A percentile compares a stretch with the other conserved stretches of the same genome.
These are phyloP conservation scores for Penicillium coffeae DNA, from an alignment of 495 filamentous ascomycete genomes.

Conservation along the genomic window DNA sequence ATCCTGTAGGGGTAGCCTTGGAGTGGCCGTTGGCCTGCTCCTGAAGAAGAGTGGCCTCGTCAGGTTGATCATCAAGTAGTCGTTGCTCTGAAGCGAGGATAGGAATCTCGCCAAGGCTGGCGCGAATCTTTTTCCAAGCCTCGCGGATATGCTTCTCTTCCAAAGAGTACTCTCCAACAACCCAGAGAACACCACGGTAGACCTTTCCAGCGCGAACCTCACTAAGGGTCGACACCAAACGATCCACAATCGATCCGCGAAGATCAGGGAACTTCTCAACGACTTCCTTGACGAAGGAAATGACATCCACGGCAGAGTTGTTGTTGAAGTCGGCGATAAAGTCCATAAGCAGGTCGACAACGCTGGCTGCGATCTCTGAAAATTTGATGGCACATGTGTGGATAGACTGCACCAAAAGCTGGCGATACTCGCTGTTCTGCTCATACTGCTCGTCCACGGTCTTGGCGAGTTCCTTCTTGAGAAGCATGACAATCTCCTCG, in stretches of 20 bases:
- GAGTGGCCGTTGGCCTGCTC: constrained; percentile 81
- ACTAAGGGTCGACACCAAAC: constrained; percentile 83
- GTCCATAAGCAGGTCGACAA: constrained; percentile 97
- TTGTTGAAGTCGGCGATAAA: constrained; percentile 99
- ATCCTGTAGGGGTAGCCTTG: constrained; percentile 75
- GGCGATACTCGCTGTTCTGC: constrained; percentile 97
- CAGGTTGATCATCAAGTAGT: constrained; percentile 73
- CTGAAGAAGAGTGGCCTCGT: constrained; percentile 59
- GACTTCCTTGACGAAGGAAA: constrained; percentile 97
- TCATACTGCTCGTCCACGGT: constrained; percentile 98
- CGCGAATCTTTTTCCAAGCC: constrained; percentile 93
- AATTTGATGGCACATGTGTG: constrained; percentile 98
- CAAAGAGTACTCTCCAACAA: constrained; percentile 93
- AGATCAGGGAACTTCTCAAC: constrained; percentile 97
- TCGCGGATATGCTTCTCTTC: constrained; percentile 92
- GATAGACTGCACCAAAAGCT: constrained; percentile 92
- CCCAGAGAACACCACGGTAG: constrained; percentile 94
- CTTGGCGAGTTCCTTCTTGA: constrained; percentile 97
- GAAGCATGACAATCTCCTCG: constrained; percentile 90
- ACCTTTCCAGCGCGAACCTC: constrained; percentile 97
- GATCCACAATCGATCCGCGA: constrained; percentile 77
- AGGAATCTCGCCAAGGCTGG: constrained; percentile 94
- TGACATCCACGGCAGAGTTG: constrained; percentile 93
- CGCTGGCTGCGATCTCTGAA: constrained; percentile 94
- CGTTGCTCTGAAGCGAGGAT: constrained; percentile 95